Base-by-base conservation (phyloP, 495 filamentous ascomycete species). In the Penicillium mononematosum region DNA sequence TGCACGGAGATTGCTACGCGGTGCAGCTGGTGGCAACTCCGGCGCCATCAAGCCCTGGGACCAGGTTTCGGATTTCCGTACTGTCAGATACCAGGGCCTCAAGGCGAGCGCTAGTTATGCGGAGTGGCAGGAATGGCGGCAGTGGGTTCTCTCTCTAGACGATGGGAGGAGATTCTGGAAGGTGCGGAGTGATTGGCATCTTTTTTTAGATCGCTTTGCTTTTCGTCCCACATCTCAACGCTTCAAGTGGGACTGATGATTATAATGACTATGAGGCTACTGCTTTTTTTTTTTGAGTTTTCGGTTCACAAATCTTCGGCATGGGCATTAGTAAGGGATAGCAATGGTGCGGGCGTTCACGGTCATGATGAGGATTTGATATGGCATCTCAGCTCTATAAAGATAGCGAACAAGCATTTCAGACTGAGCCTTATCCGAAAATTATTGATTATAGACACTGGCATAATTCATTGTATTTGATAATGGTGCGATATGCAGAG, bases 41-140 rank as follows among this genome's bases (percentile, higher is more conserved):
- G 56, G 43, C 46, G 56, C 63, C 5, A 42, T 56, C 29, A 73
- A 70, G 36, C 73, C 77, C 2, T 97, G 92, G 94, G 77, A 77
- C 43, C 85, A 88, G 54, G 84, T 94, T 32, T 77, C 72, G 2
- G 83, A 88, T 36, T 79, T 96, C 62, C 82, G 82, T 50, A 83
- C 91, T 1, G 83, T 91, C 48, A 79, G 86, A 56, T 97, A 96
- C 70, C 87, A 92, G 72, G 92, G 94, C 12, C 81, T 79, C 66
- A 88, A 83, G 77, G 85, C 85, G 49, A 85, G 77, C 32, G 70
- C 92, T 32, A 79, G 65, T 48, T 97, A 88, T 68, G 73, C 67
- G 14, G 88, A 90, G 55, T 98, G 87, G 81, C 85, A 82, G 70
- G 76, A 75, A 50, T 95, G 90, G 90, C 80, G 85, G 64, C 77